phyloP scores from a whole-genome alignment of 2,329 filamentous ascomycete species.

The Fusarium sp. region DNA sequence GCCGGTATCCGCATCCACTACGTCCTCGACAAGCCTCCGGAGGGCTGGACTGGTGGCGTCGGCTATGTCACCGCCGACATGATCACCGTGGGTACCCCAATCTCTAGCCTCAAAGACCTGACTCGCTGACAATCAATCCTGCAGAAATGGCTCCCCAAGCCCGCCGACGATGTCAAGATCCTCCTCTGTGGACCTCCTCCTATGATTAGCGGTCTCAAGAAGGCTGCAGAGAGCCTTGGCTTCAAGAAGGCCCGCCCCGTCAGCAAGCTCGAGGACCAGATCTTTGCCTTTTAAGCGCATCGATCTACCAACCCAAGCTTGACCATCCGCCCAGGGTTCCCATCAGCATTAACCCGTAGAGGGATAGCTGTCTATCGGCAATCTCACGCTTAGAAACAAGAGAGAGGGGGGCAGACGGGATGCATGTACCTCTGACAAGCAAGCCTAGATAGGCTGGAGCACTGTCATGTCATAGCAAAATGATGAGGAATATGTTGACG shows the following conservation, averaged over 20 bases:
- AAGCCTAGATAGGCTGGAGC: background rate
- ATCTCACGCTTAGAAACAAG: slow-evolving; percentile 22
- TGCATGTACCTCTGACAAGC: background rate
- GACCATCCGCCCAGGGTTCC: background rate
- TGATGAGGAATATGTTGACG: slow-evolving; percentile 5
- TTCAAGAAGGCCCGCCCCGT: slow-evolving; percentile 94
- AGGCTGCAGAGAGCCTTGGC: slow-evolving; percentile 87
- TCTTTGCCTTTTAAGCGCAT: slow-evolving; percentile 82
- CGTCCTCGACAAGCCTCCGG: slow-evolving; percentile 94
- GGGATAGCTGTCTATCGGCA: slow-evolving; percentile 8
- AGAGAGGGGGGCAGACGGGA: slow-evolving; percentile 18
- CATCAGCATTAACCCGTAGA: background rate
- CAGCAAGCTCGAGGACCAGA: slow-evolving; percentile 97
- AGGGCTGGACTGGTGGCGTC: slow-evolving; percentile 90
- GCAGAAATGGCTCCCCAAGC: slow-evolving; percentile 82
- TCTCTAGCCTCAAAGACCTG: slow-evolving; percentile 25
- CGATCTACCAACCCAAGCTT: background rate
- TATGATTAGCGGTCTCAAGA: slow-evolving; percentile 98
- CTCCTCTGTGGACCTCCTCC: slow-evolving; percentile 95
- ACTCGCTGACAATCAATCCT: slow-evolving; percentile 34
- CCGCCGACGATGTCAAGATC: slow-evolving; percentile 90
- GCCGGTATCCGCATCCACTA: slow-evolving; percentile 89
- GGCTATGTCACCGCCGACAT: slow-evolving; percentile 97
- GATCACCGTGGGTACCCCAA: slow-evolving; percentile 76
- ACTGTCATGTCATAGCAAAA: background rate